Conservation (phyloP, 495 filamentous ascomycete genomes). For the Daldinia caldariorum region DNA sequence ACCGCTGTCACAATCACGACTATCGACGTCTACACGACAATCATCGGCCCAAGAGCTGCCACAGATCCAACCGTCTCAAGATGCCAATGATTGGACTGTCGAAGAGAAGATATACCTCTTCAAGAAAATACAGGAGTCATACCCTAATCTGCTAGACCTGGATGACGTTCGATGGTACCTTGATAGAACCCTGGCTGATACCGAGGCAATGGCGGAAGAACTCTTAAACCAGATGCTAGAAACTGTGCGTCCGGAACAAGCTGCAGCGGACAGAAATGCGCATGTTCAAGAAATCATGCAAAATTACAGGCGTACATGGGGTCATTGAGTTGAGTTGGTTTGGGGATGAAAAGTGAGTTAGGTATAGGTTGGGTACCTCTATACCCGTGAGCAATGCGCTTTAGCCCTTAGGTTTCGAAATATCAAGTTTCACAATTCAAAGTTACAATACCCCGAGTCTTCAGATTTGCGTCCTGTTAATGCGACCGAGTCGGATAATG, state of each 20-base stretch:
- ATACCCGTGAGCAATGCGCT: constrained; percentile 14
- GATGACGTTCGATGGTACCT: constrained; percentile 35
- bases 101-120: constrained; percentile 44
- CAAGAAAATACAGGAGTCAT: constrained; percentile 42
- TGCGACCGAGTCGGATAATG: constrained; percentile 14
- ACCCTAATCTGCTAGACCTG: constrained; percentile 35
- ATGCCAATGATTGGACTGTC: constrained; percentile 29
- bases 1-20: constrained; percentile 28
- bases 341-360: background rate
- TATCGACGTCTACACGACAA: constrained; percentile 9
- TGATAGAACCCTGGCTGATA: constrained; percentile 37
- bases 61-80: background rate
- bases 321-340: background rate
- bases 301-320: constrained; percentile 28
- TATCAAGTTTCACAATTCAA: background rate
- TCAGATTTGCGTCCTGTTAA: background rate
- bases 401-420: constrained; percentile 10
- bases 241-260: constrained; percentile 29
- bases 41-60: constrained; percentile 13
- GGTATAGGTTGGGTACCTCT: no score
- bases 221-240: constrained; percentile 40
- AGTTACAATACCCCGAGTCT: constrained; percentile 1
- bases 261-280: constrained; percentile 31
- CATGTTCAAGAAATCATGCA: constrained; percentile 39
- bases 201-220: constrained; percentile 41